These are phyloP conservation scores for Sonneratia alba DNA, from an alignment of 345 rosid species.

Conservation along the genomic window DNA sequence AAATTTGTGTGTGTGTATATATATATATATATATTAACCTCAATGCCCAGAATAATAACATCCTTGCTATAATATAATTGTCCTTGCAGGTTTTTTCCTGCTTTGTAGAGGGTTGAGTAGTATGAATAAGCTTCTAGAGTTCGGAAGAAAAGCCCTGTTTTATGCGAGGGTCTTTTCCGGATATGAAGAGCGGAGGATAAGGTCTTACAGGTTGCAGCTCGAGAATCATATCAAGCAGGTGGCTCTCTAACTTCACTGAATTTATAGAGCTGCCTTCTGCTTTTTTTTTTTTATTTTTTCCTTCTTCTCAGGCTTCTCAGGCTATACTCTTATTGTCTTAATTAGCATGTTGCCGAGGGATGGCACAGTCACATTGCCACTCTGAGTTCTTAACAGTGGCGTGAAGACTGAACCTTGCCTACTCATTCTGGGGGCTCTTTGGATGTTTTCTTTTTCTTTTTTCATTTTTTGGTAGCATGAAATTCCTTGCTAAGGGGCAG, in stretches of 20 bases:
- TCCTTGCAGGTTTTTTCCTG: background rate
- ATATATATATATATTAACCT: no score
- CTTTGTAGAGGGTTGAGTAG: conserved; percentile 2
- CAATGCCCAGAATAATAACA: no score
- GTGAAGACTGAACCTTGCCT: background rate
- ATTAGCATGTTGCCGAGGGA: background rate
- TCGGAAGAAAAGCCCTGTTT: conserved; percentile 76
- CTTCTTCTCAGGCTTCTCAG: background rate
- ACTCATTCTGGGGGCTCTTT: background rate
- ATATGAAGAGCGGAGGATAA: conserved; percentile 77
- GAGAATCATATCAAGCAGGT: conserved; percentile 73
- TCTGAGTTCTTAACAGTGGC: background rate
- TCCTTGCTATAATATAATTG: background rate
- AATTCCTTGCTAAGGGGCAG: background rate
- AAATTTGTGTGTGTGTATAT: no score
- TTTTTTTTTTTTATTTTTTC: background rate
- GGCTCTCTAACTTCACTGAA: background rate
- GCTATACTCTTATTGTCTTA: background rate
- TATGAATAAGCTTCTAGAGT: conserved; percentile 71
- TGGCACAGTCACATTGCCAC: background rate
- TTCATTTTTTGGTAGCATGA: background rate
- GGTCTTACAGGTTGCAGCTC: conserved; percentile 63
- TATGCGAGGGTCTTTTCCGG: conserved; percentile 88
- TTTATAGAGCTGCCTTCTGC: background rate
- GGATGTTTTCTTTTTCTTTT: background rate